Evolutionary conservation across 352 stramenopile species (phyloP), one percentile per base, ranked within the genome.

Genomic region (Globisporangium okanoganense): DNA sequence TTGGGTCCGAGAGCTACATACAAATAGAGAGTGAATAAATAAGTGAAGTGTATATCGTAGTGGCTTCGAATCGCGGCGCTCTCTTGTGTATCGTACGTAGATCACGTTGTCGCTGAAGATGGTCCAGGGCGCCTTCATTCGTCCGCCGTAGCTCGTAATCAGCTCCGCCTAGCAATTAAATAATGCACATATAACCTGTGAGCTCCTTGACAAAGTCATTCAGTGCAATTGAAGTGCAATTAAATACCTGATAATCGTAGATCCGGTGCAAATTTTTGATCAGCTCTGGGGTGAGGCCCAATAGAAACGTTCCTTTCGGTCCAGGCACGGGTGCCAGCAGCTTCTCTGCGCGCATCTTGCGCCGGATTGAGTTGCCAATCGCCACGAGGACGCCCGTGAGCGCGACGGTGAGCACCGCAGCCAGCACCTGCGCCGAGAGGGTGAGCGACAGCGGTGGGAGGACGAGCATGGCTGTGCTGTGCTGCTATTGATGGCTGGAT

Each of bases 41-140:
- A n/a, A n/a, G n/a, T n/a, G n/a, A n/a, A n/a, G n/a, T n/a, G n/a
- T n/a, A n/a, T n/a, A n/a, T n/a, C n/a, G n/a, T n/a, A n/a, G n/a
- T n/a, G n/a, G n/a, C n/a, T n/a, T n/a, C n/a, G n/a, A n/a, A n/a
- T n/a, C n/a, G n/a, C n/a, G n/a, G n/a, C n/a, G n/a, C n/a, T 27
- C 4, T 3, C 29, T 31, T 12, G 14, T 7, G 25, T 1, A 25
- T 29, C 53, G 38, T 27, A 51, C 25, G 8, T 29, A 38, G 24
- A 59, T 3, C 1, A 48, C 36, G 38, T 50, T 49, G 36, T 13
- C 40, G 52, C 16, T 35, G 65, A 87, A 83, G 56, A 87, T 60
- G n/a, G 81, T 75, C 75, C 75, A 85, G 44, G 78, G 78, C 65
- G 78, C 80, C 51, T 87, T 85, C 73, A 85, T 83, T 24, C 71